Base-by-base conservation (phyloP, 164 flowering plant species). In the Piper betle region DNA sequence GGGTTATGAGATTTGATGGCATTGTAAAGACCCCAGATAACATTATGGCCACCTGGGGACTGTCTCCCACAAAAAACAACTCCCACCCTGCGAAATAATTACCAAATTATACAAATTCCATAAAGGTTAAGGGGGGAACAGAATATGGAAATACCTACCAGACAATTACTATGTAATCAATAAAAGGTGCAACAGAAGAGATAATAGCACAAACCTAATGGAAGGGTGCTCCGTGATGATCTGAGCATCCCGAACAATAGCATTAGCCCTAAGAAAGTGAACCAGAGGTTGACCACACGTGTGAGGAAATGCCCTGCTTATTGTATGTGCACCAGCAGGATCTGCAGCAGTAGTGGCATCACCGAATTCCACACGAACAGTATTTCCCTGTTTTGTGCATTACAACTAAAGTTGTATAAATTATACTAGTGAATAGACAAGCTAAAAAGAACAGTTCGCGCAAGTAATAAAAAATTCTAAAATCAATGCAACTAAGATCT, bases 211-310 rank as follows among this genome's bases (percentile, higher is more conserved):
- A 52, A 65, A 92, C 99, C 93, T 88, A 13, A 80, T 73, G 33
- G 85, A 62, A 10, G 99, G 99, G 75, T 85, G 96, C 69, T 91
- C 91, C 42, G 87, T 81, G 13, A 93, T 93, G 54, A 90, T 81
- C 66, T 86, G 86, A 65, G 97, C 95, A 76, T 83, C 92, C 65
- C 91, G 84, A 42, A 86, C 88, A 70, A 81, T 71, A 1, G 96
- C 84, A 63, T 80, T 86, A 55, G 81, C 84, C 70, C 96, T 75
- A 2, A 88, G 75, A 69, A 93, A 93, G 71, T 93, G 99, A 68
- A 79, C 97, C 81, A 93, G 67, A 11, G 91, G 99, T 74, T 90
- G 99, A 54, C 96, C 96, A 72, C 79, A 91, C 43, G 96, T 90
- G 72, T 77, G 85, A 3, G 97, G 95, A 66, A 82, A 91, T 42